Base-by-base conservation (phyloP, 805 yeast genomes). In the Starmerella apis region DNA sequence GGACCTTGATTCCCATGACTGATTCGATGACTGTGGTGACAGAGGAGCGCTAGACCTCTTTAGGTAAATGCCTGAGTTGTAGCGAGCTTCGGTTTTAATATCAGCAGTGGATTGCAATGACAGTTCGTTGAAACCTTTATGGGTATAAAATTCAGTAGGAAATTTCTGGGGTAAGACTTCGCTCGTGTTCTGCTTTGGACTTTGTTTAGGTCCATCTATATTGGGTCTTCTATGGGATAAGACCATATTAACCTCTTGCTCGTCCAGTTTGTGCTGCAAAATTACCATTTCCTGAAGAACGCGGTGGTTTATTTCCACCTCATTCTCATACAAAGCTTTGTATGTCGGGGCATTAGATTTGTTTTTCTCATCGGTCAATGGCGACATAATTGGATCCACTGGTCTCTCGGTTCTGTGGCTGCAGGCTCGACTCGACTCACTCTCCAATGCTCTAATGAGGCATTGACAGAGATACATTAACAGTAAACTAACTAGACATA, bases 291-390 rank as follows among this genome's bases (percentile, higher is more conserved):
- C 43, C 10, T n/a, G 28, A 13, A 23, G n/a, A 7, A 38, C 43
- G 20, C 30, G 43, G 30, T 20, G 30, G 22, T 38, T 38, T 19
- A 38, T 38, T 13, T 38, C 43, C 20, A 38, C 28, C 30, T 38
- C 43, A 14, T 38, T 38, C n/a, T 38, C 43, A 24, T 38, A 38
- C 18, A 38, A 16, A n/a, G 43, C 43, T 13, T 38, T 38, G 20
- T 38, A 38, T 3, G 31, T 24, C 13, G 37, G 37, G 10, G 37
- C 37, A 16, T 33, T 33, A 6, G 37, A 33, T 6, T 31, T 18
- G 11, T 11, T 11, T 11, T 8, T 27, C 30, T 27, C 30, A 11
- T 8, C 30, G 8, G 11, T 27, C 30, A 2, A 7, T 33, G 9
- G n/a, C n/a, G n/a, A 33, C 10, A 11, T 22, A 2, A 11, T 13